Conservation (phyloP, 179 eudicot species). For the Actinidia arguta region DNA sequence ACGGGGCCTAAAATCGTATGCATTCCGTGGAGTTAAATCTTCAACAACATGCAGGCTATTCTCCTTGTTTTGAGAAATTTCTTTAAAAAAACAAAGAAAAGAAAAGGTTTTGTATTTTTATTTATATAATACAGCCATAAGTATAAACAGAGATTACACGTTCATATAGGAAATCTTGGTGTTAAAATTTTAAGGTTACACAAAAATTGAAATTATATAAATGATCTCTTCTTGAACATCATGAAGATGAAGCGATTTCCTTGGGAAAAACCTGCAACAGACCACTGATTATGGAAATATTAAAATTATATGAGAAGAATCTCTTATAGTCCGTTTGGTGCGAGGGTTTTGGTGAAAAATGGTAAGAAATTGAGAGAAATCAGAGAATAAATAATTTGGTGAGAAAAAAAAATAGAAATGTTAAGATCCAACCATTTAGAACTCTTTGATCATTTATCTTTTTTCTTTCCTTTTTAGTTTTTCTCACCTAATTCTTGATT, state of each 20-base stretch:
- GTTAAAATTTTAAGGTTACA: not conserved
- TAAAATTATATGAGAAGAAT: not conserved
- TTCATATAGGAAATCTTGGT: not conserved
- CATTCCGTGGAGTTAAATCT: too few relatives aligned
- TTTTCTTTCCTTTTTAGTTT: too few relatives aligned
- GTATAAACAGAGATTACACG: not conserved
- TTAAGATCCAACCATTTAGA: not conserved
- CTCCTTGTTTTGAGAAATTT: not conserved
- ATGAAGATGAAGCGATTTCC: not conserved
- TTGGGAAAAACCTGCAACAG: not conserved
- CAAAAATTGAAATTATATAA: not conserved
- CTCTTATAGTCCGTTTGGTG: too few relatives aligned
- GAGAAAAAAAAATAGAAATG: not conserved
- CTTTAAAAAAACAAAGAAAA: not conserved
- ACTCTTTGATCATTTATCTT: too few relatives aligned
- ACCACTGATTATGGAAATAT: not conserved
- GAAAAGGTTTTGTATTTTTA: not conserved
- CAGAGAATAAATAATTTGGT: too few relatives aligned
- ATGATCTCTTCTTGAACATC: slow-evolving; percentile 1
- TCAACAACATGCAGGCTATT: too few relatives aligned
- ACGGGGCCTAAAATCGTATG: too few relatives aligned
- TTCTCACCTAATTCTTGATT: too few relatives aligned
- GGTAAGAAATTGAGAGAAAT: too few relatives aligned
- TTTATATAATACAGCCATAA: not conserved
- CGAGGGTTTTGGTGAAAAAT: too few relatives aligned